Conservation (phyloP, 2,329 filamentous ascomycete genomes). For the Colletotrichum cereale region DNA sequence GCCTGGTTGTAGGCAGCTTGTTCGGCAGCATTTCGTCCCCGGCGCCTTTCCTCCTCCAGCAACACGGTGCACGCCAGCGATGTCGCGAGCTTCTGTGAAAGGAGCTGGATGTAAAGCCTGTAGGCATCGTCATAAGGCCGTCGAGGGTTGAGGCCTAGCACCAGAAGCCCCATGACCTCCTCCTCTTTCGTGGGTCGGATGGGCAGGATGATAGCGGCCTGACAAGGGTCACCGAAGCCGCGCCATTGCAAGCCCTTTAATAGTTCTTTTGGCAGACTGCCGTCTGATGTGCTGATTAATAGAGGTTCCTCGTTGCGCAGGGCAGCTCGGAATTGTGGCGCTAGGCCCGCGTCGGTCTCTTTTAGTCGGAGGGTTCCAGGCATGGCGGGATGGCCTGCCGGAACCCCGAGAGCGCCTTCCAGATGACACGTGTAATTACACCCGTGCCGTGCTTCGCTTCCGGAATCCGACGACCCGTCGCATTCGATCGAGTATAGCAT, state of each 20-base stretch:
- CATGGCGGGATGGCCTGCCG: constrained; percentile 56
- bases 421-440: constrained; percentile 54
- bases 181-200: constrained; percentile 77
- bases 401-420: constrained; percentile 61
- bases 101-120: constrained; percentile 71
- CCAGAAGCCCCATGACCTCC: constrained; percentile 74
- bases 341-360: constrained; percentile 53
- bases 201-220: constrained; percentile 76
- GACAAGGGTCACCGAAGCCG: constrained; percentile 74
- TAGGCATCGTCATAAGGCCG: constrained; percentile 82
- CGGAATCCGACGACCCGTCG: constrained; percentile 48
- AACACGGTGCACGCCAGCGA: constrained; percentile 78
- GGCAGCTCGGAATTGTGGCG: constrained; percentile 55
- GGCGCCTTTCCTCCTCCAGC: constrained; percentile 77
- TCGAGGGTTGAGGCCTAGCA: constrained; percentile 78
- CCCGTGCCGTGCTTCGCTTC: constrained; percentile 45
- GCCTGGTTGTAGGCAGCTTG: constrained; percentile 77
- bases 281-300: constrained; percentile 57
- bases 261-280: constrained; percentile 68
- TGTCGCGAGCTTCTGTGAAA: constrained; percentile 71
- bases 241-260: constrained; percentile 71
- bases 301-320: constrained; percentile 54
- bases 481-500: constrained; percentile 64
- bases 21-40: constrained; percentile 65
- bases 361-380: constrained; percentile 53